Evolutionary conservation across 1,284 basidiomycete species (phyloP).

Genomic region (Sporisorium iseilematis-ciliati): DNA sequence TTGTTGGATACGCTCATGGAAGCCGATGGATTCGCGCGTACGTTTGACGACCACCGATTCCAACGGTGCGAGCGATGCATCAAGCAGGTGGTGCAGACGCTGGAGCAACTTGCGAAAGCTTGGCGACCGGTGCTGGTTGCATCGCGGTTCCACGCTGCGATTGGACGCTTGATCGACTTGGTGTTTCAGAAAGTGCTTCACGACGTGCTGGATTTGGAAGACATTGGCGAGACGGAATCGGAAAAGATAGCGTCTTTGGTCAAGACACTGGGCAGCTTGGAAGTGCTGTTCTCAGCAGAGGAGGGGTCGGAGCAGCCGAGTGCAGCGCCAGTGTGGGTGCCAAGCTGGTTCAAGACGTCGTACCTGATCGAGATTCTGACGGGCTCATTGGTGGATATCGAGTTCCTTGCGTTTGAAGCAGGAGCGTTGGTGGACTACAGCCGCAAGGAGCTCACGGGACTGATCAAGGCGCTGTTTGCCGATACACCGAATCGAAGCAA

Average conservation of each 20-base stretch:
- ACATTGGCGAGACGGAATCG: slow-evolving; percentile 92
- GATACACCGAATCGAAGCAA: slow-evolving; percentile 60
- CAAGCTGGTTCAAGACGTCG: slow-evolving; percentile 67
- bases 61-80: slow-evolving; percentile 82
- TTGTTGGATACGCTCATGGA: slow-evolving; percentile 75
- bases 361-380: slow-evolving; percentile 67
- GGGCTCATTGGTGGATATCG: slow-evolving; percentile 77
- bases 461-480: slow-evolving; percentile 89
- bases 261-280: slow-evolving; percentile 79
- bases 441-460: slow-evolving; percentile 81
- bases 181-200: slow-evolving; percentile 79
- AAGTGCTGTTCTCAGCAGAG: slow-evolving; percentile 80
- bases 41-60: slow-evolving; percentile 80
- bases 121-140: slow-evolving; percentile 77
- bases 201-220: slow-evolving; percentile 82
- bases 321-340: slow-evolving; percentile 59
- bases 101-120: slow-evolving; percentile 77
- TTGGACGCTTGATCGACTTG: slow-evolving; percentile 82
- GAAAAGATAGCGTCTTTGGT: slow-evolving; percentile 84
- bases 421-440: slow-evolving; percentile 92
- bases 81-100: slow-evolving; percentile 77
- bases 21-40: slow-evolving; percentile 80
- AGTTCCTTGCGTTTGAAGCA: slow-evolving; percentile 86
- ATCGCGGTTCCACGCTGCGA: slow-evolving; percentile 60
- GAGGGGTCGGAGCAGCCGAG: slow-evolving; percentile 68